Evolutionary conservation across 1,284 basidiomycete genomes (phyloP).

Genomic region (Pyrrhoderma lamaoense): DNA sequence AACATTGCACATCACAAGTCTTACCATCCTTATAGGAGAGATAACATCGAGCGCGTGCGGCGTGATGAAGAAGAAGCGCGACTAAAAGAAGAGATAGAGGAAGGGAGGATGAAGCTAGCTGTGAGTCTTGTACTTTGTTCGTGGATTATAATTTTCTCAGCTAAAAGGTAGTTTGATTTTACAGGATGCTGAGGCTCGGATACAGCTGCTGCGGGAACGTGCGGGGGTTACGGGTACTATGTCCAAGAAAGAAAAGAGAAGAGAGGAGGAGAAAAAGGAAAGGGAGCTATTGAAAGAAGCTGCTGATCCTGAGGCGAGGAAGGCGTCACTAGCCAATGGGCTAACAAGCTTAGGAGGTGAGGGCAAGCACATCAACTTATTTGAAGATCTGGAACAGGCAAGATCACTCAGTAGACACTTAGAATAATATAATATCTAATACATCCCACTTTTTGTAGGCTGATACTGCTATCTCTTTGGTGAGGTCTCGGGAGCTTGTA

Average conservation of each 20-base stretch:
- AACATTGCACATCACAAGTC: conserved; percentile 88
- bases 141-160: neutral
- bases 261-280: conserved; percentile 34
- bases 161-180: neutral
- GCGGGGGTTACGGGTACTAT: conserved; percentile 34
- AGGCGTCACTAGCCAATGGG: conserved; percentile 27
- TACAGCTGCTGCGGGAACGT: conserved; percentile 55
- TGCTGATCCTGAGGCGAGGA: conserved; percentile 18
- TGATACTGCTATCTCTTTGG: conserved; percentile 38
- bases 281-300: conserved; percentile 21
- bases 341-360: conserved; percentile 2
- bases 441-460: conserved; percentile 26
- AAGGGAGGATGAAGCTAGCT: conserved; percentile 64
- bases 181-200: conserved; percentile 75
- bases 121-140: conserved; percentile 36
- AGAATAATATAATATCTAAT: neutral
- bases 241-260: conserved; percentile 32
- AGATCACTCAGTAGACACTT: conserved; percentile 18
- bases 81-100: conserved; percentile 54
- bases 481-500: conserved; percentile 38
- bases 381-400: conserved; percentile 67
- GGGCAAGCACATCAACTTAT: conserved; percentile 63
- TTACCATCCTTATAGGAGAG: conserved; percentile 77
- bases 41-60: conserved; percentile 76
- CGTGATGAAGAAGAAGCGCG: conserved; percentile 76